Conservation (phyloP, 192 early-diverging fungal species). For the Coemansia guatemalensis region DNA sequence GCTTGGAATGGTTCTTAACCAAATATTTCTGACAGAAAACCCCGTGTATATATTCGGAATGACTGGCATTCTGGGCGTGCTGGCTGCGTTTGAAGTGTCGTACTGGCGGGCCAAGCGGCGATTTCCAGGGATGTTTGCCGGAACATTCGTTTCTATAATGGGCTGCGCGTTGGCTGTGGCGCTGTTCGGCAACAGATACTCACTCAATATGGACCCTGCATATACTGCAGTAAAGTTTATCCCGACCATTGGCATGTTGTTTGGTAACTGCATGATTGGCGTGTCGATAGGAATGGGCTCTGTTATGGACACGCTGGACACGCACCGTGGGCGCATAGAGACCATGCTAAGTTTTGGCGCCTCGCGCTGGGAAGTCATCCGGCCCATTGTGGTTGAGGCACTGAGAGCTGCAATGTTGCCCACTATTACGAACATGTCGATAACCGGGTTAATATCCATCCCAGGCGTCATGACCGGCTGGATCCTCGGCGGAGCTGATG, state of each 20-base stretch:
- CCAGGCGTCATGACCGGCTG: conserved; percentile 90
- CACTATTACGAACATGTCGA: conserved; percentile 74
- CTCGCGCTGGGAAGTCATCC: conserved; percentile 75
- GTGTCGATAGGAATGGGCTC: conserved; percentile 66
- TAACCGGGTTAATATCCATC: conserved; percentile 84
- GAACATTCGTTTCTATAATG: conserved; percentile 51
- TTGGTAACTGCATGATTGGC: conserved; percentile 78
- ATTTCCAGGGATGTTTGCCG: conserved; percentile 73
- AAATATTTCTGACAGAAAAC: conserved; percentile 65
- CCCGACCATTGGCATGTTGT: conserved; percentile 86
- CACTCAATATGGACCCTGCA: conserved; percentile 70
- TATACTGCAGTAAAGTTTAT: conserved; percentile 76
- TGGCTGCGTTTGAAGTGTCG: conserved; percentile 68
- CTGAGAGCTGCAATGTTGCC: conserved; percentile 74
- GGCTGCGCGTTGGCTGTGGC: conserved; percentile 21
- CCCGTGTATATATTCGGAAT: conserved; percentile 61
- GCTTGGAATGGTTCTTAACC: conserved; percentile 69
- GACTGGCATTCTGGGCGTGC: conserved; percentile 57
- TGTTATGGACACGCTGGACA: conserved; percentile 63
- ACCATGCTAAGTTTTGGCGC: conserved; percentile 73
- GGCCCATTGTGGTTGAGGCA: conserved; percentile 71
- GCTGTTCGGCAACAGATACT: conserved; percentile 51
- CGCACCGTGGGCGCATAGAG: conserved; percentile 54
- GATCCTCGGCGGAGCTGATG: conserved; percentile 78
- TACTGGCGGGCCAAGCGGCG: conserved; percentile 70